These are phyloP conservation scores for Blastobotrys malaysiensis DNA, from an alignment of 1,139 yeast genomes.

Conservation along the genomic window DNA sequence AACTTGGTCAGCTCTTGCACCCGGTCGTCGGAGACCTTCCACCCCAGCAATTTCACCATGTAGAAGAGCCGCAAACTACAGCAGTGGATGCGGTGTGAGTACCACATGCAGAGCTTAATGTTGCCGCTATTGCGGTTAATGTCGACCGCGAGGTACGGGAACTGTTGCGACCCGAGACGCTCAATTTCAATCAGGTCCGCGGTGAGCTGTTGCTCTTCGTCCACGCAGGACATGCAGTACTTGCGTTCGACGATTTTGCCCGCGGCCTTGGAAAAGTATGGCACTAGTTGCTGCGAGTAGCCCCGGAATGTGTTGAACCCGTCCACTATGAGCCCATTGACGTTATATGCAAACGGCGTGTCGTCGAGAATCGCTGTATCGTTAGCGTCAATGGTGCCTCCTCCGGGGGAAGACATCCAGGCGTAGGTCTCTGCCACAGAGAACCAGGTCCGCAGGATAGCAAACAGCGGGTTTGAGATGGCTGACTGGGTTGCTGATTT, in stretches of 20 bases:
- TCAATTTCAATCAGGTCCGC: slow-evolving; percentile 9
- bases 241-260: slow-evolving; percentile 6
- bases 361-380: slow-evolving; percentile 15
- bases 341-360: slow-evolving; percentile 8
- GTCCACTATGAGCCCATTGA: slow-evolving; percentile 16
- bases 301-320: slow-evolving; percentile 22
- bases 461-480: slow-evolving; percentile 11
- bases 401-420: slow-evolving; percentile 21
- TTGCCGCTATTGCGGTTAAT: slow-evolving; percentile 3
- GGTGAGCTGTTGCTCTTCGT: slow-evolving; percentile 6
- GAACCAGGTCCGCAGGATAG: slow-evolving; percentile 17
- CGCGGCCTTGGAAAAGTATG: slow-evolving; percentile 13
- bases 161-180: slow-evolving; percentile 10
- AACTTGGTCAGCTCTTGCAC: slow-evolving; percentile 8
- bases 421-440: slow-evolving; percentile 20
- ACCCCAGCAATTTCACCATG: background rate
- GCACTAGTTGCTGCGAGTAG: slow-evolving; percentile 15
- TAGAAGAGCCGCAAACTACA: slow-evolving; percentile 10
- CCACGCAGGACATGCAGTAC: slow-evolving; percentile 2
- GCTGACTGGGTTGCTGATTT: slow-evolving; percentile 9
- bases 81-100: slow-evolving; percentile 16
- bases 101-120: slow-evolving; percentile 12
- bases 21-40: background rate
- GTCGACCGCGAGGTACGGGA: slow-evolving; percentile 7
- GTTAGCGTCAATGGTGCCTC: slow-evolving; percentile 14